Base-by-base conservation (phyloP, 2,329 filamentous ascomycete species). In the Fusarium avenaceum region DNA sequence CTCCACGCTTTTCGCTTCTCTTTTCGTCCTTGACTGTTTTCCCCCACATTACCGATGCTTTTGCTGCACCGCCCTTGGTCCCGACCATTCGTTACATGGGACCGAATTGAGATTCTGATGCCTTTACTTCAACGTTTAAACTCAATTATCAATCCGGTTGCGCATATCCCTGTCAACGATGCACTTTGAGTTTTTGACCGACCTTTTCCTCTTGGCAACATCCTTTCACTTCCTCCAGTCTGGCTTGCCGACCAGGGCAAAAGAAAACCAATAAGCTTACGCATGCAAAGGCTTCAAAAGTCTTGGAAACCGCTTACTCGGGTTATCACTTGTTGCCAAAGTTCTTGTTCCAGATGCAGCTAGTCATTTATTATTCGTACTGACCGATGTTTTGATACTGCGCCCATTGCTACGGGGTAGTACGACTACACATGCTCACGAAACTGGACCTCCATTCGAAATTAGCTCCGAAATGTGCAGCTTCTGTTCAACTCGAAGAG, bases 341-440 rank as follows among this genome's bases (percentile, higher is more conserved):
- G 60, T 65, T 28, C 60, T 47, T 65, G 30, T 48, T 35, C 58
- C 44, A 20, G 1, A 52, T 65, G 10, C 24, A 53, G 61, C 32
- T 47, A 63, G 57, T 15, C 2, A 1, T 13, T 15, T 28, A 24
- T n/a, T 39, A 39, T 46, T 38, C 13, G 24, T 45, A 30, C 43
- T 62, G 57, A 32, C 15, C 20, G 30, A 38, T 35, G n/a, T 22
- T 35, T 43, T 20, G 9, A 24, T 4, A 11, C 4, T 53, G 11
- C 30, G 26, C 26, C 26, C 26, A 26, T 26, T 26, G 24, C 7
- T 26, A 26, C 24, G 24, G 24, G 9, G 24, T 26, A 26, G 26
- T 26, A 26, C 8, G 28, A 30, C 28, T 30, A 30, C 10, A 15
- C 14, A n/a, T 6, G 17, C 1, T n/a, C 17, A 15, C 15, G 6